These are phyloP conservation scores for Trypanosoma platydactyli DNA, from an alignment of 208 protist species.

Conservation along the genomic window DNA sequence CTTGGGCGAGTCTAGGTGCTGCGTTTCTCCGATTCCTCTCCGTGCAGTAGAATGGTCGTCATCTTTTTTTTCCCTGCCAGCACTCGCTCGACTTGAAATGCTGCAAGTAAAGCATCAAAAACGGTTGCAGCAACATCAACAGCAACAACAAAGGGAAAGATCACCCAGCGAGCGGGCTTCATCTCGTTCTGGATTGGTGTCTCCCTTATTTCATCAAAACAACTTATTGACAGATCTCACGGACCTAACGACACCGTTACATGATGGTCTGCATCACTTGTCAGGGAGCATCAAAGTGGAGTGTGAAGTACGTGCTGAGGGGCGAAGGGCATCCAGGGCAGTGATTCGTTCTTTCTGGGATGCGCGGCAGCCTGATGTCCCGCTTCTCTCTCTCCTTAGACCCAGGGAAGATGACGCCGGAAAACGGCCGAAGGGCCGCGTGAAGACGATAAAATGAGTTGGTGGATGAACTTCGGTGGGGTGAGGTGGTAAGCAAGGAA, in stretches of 20 bases:
- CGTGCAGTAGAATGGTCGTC: constrained; percentile 18
- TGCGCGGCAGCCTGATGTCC: background rate
- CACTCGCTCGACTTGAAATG: background rate
- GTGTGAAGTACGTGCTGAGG: constrained; percentile 9
- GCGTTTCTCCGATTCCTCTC: constrained; percentile 39
- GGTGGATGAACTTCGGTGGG: background rate
- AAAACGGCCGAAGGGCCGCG: constrained; percentile 14
- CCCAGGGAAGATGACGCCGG: constrained; percentile 10
- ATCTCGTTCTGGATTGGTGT: background rate
- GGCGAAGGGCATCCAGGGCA: constrained; percentile 5
- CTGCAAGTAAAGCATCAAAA: no score
- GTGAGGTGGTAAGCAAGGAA: background rate
- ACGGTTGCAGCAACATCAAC: no score
- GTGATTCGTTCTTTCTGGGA: constrained; percentile 14
- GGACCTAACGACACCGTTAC: constrained; percentile 11
- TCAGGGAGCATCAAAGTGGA: constrained; percentile 4
- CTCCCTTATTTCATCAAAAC: background rate
- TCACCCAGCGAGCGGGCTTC: constrained; percentile 13
- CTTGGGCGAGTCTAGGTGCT: constrained; percentile 39
- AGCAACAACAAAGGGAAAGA: background rate
- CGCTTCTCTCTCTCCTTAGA: constrained; percentile 7
- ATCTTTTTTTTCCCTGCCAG: background rate
- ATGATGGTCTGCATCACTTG: background rate
- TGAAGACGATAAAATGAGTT: constrained; percentile 2
- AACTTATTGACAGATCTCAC: background rate